Conservation (phyloP, 116 monocot genomes). For the Trichopus zeylanicus region DNA sequence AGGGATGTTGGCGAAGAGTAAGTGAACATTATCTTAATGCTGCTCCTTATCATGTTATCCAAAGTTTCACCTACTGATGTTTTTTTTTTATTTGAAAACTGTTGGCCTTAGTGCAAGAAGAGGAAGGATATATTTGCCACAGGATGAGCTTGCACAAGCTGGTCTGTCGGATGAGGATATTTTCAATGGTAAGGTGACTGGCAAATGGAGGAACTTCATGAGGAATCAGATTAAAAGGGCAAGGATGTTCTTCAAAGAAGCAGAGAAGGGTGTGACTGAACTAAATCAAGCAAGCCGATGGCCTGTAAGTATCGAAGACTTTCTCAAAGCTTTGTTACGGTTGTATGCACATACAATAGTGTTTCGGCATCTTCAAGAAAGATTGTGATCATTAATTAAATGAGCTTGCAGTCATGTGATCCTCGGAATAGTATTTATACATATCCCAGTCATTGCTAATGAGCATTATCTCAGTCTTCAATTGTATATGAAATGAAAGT, state of each 20-base stretch:
- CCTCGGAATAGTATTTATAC: too few species aligned
- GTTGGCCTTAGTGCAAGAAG: constrained; percentile 53
- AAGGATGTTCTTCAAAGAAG: constrained; percentile 72
- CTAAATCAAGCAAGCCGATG: constrained; percentile 64
- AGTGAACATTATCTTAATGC: constrained; percentile 10
- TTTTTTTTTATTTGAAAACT: background rate
- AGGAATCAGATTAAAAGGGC: constrained; percentile 77
- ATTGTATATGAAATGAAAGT: background rate
- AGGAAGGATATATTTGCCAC: constrained; percentile 86
- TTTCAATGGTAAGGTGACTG: constrained; percentile 66
- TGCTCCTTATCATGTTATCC: background rate
- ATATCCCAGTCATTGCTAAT: too few species aligned
- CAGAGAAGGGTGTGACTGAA: constrained; percentile 55
- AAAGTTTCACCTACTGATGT: background rate
- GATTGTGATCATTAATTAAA: background rate
- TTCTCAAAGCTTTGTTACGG: too few species aligned
- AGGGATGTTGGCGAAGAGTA: constrained; percentile 97
- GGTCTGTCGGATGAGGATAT: constrained; percentile 88
- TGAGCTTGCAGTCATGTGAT: too few species aligned
- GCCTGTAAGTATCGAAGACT: constrained; percentile 34
- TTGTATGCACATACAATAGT: background rate
- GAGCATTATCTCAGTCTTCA: too few species aligned
- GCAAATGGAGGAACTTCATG: constrained; percentile 92
- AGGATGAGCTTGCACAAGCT: constrained; percentile 71
- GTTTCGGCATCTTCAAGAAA: background rate